Percentiles rank a stretch among this genome's conserved stretches.
phyloP scores from a whole-genome alignment of 495 filamentous ascomycete genomes.

The Usnea hakonensis region DNA sequence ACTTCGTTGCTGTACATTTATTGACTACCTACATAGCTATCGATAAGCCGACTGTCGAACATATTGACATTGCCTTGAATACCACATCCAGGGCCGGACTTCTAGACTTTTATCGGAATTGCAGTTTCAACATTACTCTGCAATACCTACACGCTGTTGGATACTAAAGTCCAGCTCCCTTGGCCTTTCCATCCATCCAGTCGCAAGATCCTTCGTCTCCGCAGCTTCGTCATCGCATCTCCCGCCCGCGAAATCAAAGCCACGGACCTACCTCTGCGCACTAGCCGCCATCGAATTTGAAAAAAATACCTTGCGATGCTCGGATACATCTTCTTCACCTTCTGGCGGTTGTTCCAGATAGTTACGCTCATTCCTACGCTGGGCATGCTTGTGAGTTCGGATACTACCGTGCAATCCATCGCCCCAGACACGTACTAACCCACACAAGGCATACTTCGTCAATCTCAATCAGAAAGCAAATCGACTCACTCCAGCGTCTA shows the following conservation, averaged over 20 bases:
- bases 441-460: constrained; percentile 62
- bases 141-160: not conserved
- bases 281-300: constrained; percentile 9
- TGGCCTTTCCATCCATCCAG: not conserved
- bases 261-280: constrained; percentile 1
- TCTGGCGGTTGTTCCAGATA: constrained; percentile 76
- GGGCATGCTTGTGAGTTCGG: constrained; percentile 63
- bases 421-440: not conserved
- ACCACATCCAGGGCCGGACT: not conserved
- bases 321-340: constrained; percentile 73
- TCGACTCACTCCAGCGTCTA: constrained; percentile 65
- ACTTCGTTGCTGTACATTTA: too few relatives aligned
- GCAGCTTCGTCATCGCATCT: not conserved
- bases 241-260: not conserved
- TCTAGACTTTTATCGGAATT: not conserved
- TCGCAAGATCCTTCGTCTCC: not conserved
- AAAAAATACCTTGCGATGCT: constrained; percentile 48
- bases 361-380: constrained; percentile 78
- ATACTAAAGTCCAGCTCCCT: not conserved
- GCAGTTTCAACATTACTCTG: not conserved
- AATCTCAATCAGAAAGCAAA: constrained; percentile 62
- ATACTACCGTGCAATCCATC: not conserved
- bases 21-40: not conserved
- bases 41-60: not conserved
- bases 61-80: not conserved